Evolutionary conservation across 2,329 filamentous ascomycete genomes (phyloP).

Genomic region (Epicoccum nigrum): DNA sequence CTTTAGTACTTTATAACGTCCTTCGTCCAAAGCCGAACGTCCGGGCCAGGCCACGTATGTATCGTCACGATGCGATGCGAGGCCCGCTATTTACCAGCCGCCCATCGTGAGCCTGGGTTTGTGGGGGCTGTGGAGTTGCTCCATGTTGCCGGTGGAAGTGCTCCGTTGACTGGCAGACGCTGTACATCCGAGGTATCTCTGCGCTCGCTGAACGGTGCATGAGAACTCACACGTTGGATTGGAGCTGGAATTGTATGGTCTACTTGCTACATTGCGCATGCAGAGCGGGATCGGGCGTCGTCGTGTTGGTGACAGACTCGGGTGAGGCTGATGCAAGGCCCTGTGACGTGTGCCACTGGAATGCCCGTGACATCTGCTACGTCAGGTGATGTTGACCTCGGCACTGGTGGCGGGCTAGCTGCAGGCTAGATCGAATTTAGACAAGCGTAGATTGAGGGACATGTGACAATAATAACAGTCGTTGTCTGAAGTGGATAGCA

Average conservation of each 20-base stretch:
- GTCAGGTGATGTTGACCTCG: conserved; percentile 14
- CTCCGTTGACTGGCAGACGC: not conserved
- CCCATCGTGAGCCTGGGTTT: conserved; percentile 15
- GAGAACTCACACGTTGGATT: not conserved
- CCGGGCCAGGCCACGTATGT: conserved; percentile 15
- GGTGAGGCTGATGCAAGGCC: conserved; percentile 7
- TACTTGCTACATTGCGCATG: not conserved
- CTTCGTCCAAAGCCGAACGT: not conserved
- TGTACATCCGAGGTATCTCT: conserved; percentile 12
- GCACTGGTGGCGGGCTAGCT: not conserved
- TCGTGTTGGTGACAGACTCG: not conserved
- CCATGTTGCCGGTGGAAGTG: conserved; percentile 11
- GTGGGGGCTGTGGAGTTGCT: conserved; percentile 12
- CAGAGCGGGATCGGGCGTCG: not conserved
- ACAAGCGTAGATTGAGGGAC: conserved; percentile 7
- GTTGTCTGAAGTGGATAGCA: not conserved
- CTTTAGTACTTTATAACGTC: conserved; percentile 20
- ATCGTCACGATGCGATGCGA: conserved; percentile 8
- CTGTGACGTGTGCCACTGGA: conserved; percentile 7
- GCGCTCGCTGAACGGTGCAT: not conserved
- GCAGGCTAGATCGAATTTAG: not conserved
- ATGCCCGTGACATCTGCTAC: conserved; percentile 2
- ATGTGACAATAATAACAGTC: conserved; percentile 3
- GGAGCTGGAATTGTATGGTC: not conserved
- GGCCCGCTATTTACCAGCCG: conserved; percentile 14